A percentile compares a stretch with the other conserved stretches of the same genome.
phyloP scores from a whole-genome alignment of 106 monocot genomes.

The Dendrobium chrysotoxum region DNA sequence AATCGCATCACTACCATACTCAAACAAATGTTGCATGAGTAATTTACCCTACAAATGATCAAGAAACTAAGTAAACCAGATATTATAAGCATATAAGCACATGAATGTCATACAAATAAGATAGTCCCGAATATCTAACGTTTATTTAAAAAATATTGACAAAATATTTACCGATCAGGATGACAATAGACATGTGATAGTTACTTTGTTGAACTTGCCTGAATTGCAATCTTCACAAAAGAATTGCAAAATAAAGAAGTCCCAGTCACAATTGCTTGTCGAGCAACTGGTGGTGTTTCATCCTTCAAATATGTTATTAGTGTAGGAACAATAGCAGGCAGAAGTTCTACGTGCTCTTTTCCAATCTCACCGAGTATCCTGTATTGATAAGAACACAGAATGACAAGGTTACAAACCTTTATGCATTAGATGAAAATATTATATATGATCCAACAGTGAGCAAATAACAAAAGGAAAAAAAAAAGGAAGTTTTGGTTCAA shows the following conservation, averaged over 20 bases:
- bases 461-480: neutral
- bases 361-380: conserved; percentile 86
- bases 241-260: conserved; percentile 51
- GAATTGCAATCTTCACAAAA: conserved; percentile 60
- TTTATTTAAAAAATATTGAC: neutral
- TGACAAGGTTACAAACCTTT: neutral
- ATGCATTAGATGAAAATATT: neutral
- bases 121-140: neutral
- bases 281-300: conserved; percentile 69
- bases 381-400: neutral
- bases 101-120: neutral
- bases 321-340: conserved; percentile 70
- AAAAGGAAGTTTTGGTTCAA: neutral
- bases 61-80: neutral
- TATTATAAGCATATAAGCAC: neutral
- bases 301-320: conserved; percentile 67
- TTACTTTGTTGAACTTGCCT: conserved; percentile 30
- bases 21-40: neutral
- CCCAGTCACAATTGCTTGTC: conserved; percentile 74
- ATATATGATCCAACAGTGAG: conserved; percentile 1
- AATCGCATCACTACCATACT: neutral
- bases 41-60: neutral
- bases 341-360: conserved; percentile 47
- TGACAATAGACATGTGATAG: neutral
- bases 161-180: neutral